A percentile compares a stretch with the other conserved stretches of the same genome.
Conservation (phyloP, 257 asterid genomes). For the Jasminum sambac region DNA sequence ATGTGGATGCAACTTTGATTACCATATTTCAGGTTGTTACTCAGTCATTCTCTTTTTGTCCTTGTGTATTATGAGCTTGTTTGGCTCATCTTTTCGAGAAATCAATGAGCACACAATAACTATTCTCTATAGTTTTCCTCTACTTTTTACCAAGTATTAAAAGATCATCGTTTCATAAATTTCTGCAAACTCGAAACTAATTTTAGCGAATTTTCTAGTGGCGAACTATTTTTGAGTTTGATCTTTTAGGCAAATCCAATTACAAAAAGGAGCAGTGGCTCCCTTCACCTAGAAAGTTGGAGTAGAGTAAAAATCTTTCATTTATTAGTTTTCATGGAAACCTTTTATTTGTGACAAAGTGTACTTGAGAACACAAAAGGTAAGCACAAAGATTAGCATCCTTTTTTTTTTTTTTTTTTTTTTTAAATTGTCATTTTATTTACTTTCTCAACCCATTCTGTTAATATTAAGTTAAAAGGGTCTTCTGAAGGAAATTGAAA, state of each 20-base stretch:
- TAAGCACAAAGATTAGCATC: background rate
- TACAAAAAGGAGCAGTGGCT: constrained; percentile 3
- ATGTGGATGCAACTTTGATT: constrained; percentile 83
- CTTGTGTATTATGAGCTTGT: constrained; percentile 17
- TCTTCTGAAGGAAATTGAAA: background rate
- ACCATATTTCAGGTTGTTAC: constrained; percentile 83
- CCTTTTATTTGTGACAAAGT: background rate
- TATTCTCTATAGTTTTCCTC: no score
- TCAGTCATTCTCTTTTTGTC: constrained; percentile 10
- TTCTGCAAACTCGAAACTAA: constrained; percentile 1
- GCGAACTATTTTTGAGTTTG: background rate
- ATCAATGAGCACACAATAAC: no score
- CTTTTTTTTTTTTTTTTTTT: constrained; percentile 3
- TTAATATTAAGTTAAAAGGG: background rate
- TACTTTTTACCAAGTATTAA: no score
- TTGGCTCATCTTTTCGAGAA: no score
- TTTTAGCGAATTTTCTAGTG: constrained; percentile 7
- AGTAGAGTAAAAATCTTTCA: constrained; percentile 9
- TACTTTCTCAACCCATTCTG: background rate
- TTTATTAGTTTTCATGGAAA: constrained; percentile 4
- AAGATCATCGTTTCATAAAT: no score
- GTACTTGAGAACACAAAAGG: background rate
- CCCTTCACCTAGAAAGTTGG: background rate
- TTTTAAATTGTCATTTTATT: constrained; percentile 7
- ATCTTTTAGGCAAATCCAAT: constrained; percentile 12